Evolutionary conservation across 1,139 yeast genomes (phyloP).

Genomic region (Hyphopichia fennica): DNA sequence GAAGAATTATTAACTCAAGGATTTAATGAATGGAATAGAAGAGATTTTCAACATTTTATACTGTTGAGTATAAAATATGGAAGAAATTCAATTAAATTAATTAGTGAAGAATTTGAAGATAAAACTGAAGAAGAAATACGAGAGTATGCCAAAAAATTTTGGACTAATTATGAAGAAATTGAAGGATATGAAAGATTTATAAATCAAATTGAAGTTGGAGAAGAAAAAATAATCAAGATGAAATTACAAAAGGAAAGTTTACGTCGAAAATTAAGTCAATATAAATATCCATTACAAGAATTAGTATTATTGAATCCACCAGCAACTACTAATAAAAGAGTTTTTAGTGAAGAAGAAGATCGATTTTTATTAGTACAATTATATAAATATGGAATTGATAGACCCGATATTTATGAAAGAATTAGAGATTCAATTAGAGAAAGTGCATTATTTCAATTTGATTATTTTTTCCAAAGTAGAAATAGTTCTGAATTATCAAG

Average conservation of each 20-base stretch:
- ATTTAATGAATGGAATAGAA: constrained; percentile 65
- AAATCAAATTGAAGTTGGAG: constrained; percentile 72
- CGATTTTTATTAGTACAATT: constrained; percentile 65
- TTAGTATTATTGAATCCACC: constrained; percentile 62
- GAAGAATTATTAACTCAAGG: constrained; percentile 57
- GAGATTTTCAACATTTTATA: constrained; percentile 70
- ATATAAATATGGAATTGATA: constrained; percentile 65
- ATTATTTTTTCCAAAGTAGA: constrained; percentile 71
- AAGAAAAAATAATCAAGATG: constrained; percentile 59
- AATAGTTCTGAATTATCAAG: constrained; percentile 63
- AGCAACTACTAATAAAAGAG: constrained; percentile 52
- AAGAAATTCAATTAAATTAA: constrained; percentile 59
- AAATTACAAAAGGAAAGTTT: constrained; percentile 67
- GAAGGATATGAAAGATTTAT: constrained; percentile 74
- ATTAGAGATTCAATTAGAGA: constrained; percentile 61
- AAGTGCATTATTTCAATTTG: constrained; percentile 64
- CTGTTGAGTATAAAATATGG: constrained; percentile 65
- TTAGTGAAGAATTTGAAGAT: constrained; percentile 63
- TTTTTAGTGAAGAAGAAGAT: constrained; percentile 74
- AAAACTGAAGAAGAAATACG: constrained; percentile 69
- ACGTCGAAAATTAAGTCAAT: constrained; percentile 61
- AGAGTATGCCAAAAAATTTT: constrained; percentile 64
- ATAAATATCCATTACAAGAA: constrained; percentile 65
- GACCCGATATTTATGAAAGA: constrained; percentile 62
- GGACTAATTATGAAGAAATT: constrained; percentile 63